These are phyloP conservation scores for Ophiocordyceps sinensis DNA, from an alignment of 2,329 filamentous ascomycete species.

Conservation along the genomic window DNA sequence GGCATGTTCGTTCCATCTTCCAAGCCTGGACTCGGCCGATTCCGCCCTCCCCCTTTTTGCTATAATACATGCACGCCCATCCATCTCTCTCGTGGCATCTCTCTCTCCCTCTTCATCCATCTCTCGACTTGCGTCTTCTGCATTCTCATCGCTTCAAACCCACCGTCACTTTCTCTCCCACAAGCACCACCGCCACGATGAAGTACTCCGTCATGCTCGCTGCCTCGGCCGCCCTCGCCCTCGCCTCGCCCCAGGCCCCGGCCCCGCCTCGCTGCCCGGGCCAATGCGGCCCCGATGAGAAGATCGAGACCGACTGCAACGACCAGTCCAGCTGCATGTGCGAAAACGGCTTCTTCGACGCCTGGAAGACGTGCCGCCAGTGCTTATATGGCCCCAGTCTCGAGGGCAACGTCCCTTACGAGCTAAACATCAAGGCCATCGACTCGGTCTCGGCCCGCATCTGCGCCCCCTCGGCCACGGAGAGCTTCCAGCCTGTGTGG, in stretches of 20 bases:
- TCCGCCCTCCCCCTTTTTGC: neutral
- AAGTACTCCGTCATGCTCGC: constrained; percentile 3
- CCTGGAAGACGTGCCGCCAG: constrained; percentile 26
- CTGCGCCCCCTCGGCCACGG: constrained; percentile 23
- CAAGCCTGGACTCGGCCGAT: too few species aligned
- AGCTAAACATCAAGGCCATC: constrained; percentile 16
- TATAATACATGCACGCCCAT: too few species aligned
- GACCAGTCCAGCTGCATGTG: constrained; percentile 22
- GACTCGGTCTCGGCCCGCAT: constrained; percentile 15
- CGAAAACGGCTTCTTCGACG: constrained; percentile 22
- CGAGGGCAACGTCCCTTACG: constrained; percentile 18
- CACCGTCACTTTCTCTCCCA: neutral
- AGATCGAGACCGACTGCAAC: constrained; percentile 14
- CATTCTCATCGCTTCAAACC: neutral
- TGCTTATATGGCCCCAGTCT: too few species aligned
- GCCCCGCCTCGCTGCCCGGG: constrained; percentile 7
- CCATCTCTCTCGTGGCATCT: too few species aligned
- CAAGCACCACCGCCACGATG: constrained; percentile 5
- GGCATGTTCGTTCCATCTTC: neutral
- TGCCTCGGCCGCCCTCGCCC: constrained; percentile 4
- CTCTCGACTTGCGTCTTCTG: too few species aligned
- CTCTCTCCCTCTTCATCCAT: neutral
- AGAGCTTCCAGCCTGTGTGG: constrained; percentile 19
- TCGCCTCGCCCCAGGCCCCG: constrained; percentile 1
- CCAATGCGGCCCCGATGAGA: constrained; percentile 13